Base-by-base conservation (phyloP, 2,329 filamentous ascomycete genomes). In the Daldinia sp. region DNA sequence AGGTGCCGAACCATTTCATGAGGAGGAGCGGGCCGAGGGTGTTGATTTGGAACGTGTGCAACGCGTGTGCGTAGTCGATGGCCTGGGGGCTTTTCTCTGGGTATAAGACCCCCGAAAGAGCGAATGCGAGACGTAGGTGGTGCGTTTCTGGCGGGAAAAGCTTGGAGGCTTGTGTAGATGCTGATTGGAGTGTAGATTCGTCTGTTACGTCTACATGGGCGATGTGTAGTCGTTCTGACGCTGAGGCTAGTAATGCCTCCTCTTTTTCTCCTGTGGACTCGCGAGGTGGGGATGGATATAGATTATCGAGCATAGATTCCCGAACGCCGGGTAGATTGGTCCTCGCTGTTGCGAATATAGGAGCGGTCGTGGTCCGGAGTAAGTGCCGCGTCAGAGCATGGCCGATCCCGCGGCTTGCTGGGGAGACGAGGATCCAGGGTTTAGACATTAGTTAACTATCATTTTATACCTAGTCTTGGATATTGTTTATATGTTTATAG, bases 1-100 rank as follows among this genome's bases (percentile, higher is more conserved):
- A 90, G 0, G 82, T 81, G 0, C 84, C 83, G 73, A 96, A 92
- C 79, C 93, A 89, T 79, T 96, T 96, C 76, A 93, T 87, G 63
- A 95, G 84, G 60, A 96, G 82, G 75, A 96, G 82, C 0, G 92
- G 92, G 0, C 92, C 92, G 2, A 96, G 82, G 0, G 89, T 85
- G 78, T 96, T 97, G 66, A 92, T 87, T 59, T 85, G 84, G 79
- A 93, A 90, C n/a, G 88, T 93, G 51, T 88, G 81, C n/a, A 92
- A 81, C 18, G 91, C 88, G 39, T 83, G 77, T 20, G 82, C 83
- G 65, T 87, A 85, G 65, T 90, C 82, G 63, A 96, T 86, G 74
- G 92, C 89, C 0, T 80, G 73, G 0, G 90, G 91, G 1, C 88
- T 88, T 78, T 91, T 93, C 77, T 97, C 93, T 0, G 92, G 88